Evolutionary conservation across 495 filamentous ascomycete species (phyloP).

Genomic region (Neurospora tetrasperma): DNA sequence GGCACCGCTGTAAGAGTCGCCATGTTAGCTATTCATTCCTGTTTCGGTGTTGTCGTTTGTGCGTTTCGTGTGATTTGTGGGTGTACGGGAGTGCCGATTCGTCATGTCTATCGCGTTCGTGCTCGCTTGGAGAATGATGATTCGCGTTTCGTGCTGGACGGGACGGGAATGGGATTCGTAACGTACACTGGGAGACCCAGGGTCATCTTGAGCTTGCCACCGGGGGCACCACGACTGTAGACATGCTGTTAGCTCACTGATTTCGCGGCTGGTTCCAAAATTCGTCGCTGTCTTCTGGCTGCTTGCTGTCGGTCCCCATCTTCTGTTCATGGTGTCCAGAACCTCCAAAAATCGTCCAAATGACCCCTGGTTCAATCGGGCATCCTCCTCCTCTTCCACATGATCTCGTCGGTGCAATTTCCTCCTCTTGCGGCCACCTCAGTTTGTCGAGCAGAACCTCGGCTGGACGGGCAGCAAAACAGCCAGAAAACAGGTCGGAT

Average conservation of each 20-base stretch:
- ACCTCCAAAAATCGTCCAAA: not conserved
- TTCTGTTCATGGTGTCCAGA: not conserved
- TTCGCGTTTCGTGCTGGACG: conserved; percentile 7
- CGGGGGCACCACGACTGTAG: conserved; percentile 74
- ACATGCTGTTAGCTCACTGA: conserved; percentile 14
- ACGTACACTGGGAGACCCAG: conserved; percentile 99
- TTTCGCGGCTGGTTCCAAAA: not conserved
- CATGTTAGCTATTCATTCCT: conserved; percentile 13
- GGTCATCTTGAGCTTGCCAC: conserved; percentile 99
- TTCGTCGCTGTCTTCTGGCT: not conserved
- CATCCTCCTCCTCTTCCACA: not conserved
- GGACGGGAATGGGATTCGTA: conserved; percentile 7
- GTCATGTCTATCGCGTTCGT: not conserved
- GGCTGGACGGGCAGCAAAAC: not conserved
- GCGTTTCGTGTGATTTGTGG: not conserved
- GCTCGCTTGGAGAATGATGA: not conserved
- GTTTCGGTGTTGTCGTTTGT: not conserved
- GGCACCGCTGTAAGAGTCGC: conserved; percentile 56
- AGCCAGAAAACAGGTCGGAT: not conserved
- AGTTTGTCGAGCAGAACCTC: not conserved
- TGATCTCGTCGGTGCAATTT: not conserved
- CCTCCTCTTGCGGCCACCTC: conserved; percentile 3
- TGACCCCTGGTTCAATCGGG: not conserved
- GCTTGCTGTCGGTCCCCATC: not conserved
- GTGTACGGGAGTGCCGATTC: not conserved